Conservation (phyloP, 1,139 yeast genomes). For the Taiozyma sp. region DNA sequence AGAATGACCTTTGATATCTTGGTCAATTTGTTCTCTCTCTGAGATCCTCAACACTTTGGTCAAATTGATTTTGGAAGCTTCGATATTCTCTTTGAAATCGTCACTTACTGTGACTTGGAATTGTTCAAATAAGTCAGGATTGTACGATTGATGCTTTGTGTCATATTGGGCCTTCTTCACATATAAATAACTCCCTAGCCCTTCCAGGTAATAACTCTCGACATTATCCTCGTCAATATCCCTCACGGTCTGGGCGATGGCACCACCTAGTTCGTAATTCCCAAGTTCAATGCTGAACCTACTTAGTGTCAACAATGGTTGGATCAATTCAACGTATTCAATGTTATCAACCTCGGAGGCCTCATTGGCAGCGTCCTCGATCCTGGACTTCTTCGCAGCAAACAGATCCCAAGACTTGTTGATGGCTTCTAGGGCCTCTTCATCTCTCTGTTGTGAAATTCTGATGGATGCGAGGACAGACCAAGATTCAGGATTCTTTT, state of each 20-base stretch:
- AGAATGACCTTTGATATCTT: constrained; percentile 51
- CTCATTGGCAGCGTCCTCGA: constrained; percentile 41
- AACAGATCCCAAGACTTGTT: constrained; percentile 70
- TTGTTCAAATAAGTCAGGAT: constrained; percentile 20
- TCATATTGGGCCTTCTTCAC: constrained; percentile 35
- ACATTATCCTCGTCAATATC: constrained; percentile 80
- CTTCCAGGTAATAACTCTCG: constrained; percentile 78
- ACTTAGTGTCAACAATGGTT: constrained; percentile 64
- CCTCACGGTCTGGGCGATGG: constrained; percentile 54
- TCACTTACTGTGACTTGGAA: constrained; percentile 8
- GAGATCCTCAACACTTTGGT: constrained; percentile 25
- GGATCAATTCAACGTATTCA: constrained; percentile 53
- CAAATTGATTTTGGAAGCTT: constrained; percentile 13
- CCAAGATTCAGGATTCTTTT: constrained; percentile 65
- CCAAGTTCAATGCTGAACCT: constrained; percentile 77
- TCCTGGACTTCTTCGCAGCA: constrained; percentile 39
- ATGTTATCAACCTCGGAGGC: constrained; percentile 29
- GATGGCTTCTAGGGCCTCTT: constrained; percentile 71
- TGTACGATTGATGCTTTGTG: constrained; percentile 7
- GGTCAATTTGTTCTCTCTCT: constrained; percentile 41
- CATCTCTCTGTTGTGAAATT: constrained; percentile 74
- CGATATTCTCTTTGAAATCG: constrained; percentile 13
- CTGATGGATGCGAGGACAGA: constrained; percentile 81
- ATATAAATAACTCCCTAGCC: constrained; percentile 60
- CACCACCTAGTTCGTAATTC: constrained; percentile 56